Base-by-base conservation (phyloP, 2,329 filamentous ascomycete species). In the Fusarium verrucosum region DNA sequence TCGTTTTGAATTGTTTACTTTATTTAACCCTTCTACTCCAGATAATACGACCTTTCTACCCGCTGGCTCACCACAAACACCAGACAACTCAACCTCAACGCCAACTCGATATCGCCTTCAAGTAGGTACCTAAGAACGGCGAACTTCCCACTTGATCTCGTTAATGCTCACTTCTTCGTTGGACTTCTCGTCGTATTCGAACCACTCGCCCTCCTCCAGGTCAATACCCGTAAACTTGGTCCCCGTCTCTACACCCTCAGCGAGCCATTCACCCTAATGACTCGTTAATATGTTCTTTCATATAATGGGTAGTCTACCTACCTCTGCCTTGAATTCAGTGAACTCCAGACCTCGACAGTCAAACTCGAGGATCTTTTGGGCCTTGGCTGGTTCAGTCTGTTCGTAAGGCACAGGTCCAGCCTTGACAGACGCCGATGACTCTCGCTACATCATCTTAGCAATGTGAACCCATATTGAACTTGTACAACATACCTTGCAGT, bases 271-370 rank as follows among this genome's bases (percentile, higher is more conserved):
- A 13, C 95, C 95, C 90, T 96, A 16, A 28, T 13, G 47, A 19
- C 10, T n/a, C 20, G 41, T 67, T 33, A 65, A 53, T 23, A 9
- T 57, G 14, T 7, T 10, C 10, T 10, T 14, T 4, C 13, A 23
- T 7, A 10, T 1, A 23, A 4, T 22, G 5, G 3, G 4, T 10
- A 14, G 1, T 23, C 10, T 37, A 63, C 72, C 73, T 80, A 95
- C 93, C 80, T 98, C 95, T 32, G 95, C 85, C 72, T 90, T 92
- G 78, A 98, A 99, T 46, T 95, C 91, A 0, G 86, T 87, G 70
- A 99, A 97, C 70, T 99, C 95, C 4, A 98, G 82, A 4, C 95
- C 95, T 65, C 95, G 89, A 76, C 94, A 98, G 80, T 99, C 95
- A 68, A 99, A 91, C 70, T 94, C 91, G 55, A 99, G 83, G 56